A percentile compares a stretch with the other conserved stretches of the same genome.
phyloP scores from a whole-genome alignment of 805 yeast genomes.

The Isabelozyma gotoi region DNA sequence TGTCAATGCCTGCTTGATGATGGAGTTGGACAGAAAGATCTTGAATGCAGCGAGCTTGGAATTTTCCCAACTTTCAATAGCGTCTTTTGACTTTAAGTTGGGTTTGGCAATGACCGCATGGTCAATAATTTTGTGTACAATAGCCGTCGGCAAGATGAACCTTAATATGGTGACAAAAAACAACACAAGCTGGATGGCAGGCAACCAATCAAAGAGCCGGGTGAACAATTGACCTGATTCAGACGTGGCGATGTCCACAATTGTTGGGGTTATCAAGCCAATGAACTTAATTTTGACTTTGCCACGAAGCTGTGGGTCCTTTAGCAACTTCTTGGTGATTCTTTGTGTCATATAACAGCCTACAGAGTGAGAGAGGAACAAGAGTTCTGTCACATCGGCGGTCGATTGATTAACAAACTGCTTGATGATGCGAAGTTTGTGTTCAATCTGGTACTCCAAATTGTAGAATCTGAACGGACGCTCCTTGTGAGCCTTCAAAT shows the following conservation, averaged over 20 bases:
- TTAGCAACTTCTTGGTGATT: constrained; percentile 31
- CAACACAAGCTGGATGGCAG: constrained; percentile 20
- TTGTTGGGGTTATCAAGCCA: constrained; percentile 71
- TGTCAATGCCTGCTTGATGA: constrained; percentile 53
- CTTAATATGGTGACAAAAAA: constrained; percentile 26
- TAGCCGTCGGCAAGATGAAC: constrained; percentile 19
- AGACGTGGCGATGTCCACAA: constrained; percentile 56
- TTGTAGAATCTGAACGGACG: constrained; percentile 25
- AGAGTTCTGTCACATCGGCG: constrained; percentile 30
- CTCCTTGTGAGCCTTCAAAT: constrained; percentile 15
- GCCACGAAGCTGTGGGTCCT: constrained; percentile 20
- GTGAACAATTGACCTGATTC: constrained; percentile 31
- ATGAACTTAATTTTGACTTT: constrained; percentile 38
- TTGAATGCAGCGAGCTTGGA: constrained; percentile 42
- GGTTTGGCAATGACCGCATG: constrained; percentile 25
- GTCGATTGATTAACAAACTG: constrained; percentile 19
- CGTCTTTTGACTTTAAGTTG: constrained; percentile 11
- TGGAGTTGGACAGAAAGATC: constrained; percentile 40
- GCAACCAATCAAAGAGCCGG: constrained; percentile 22
- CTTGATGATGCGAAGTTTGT: constrained; percentile 53
- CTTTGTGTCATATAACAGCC: constrained; percentile 67
- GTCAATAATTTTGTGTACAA: constrained; percentile 20
- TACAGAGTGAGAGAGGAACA: constrained; percentile 67
- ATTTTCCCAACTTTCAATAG: constrained; percentile 30
- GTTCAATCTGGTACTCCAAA: constrained; percentile 57